These are phyloP conservation scores for Paramecium tetraurelia DNA, from an alignment of 73 alveolate species.

Conservation along the genomic window DNA sequence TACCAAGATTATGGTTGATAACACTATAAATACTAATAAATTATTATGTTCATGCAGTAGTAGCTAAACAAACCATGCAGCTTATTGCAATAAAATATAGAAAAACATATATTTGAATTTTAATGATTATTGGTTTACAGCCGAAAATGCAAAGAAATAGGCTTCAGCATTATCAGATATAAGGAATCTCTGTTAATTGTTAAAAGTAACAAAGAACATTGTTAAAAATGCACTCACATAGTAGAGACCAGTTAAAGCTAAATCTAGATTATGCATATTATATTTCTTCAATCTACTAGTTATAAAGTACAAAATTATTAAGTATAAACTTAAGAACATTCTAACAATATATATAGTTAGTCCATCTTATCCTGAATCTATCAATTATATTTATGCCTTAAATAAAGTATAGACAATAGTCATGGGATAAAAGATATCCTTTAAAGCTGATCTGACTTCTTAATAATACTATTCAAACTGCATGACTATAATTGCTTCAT, in stretches of 20 bases:
- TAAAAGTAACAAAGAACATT: not conserved
- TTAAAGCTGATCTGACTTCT: conserved; percentile 32
- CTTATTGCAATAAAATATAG: not conserved
- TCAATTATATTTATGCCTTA: not conserved
- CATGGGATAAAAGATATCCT: conserved; percentile 18
- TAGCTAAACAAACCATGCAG: conserved; percentile 7
- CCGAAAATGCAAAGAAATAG: conserved; percentile 32
- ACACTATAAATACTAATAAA: not conserved
- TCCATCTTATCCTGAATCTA: conserved; percentile 14
- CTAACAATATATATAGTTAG: not conserved
- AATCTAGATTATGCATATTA: conserved; percentile 30
- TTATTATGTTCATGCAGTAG: not conserved
- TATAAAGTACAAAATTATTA: conserved; percentile 7
- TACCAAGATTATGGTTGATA: not conserved
- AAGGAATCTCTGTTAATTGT: not conserved
- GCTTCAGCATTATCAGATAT: conserved; percentile 50
- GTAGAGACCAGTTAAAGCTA: not conserved
- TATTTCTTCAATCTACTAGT: conserved; percentile 33
- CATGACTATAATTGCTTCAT: not conserved
- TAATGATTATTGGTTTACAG: conserved; percentile 22
- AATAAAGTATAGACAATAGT: not conserved
- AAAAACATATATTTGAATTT: conserved; percentile 34
- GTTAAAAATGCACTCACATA: not conserved
- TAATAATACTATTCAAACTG: conserved; percentile 13
- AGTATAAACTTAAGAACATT: conserved; percentile 2